A percentile compares a stretch with the other conserved stretches of the same genome.
These are phyloP conservation scores for Mikania micrantha DNA, from an alignment of 129 eudicot genomes.

Conservation along the genomic window DNA sequence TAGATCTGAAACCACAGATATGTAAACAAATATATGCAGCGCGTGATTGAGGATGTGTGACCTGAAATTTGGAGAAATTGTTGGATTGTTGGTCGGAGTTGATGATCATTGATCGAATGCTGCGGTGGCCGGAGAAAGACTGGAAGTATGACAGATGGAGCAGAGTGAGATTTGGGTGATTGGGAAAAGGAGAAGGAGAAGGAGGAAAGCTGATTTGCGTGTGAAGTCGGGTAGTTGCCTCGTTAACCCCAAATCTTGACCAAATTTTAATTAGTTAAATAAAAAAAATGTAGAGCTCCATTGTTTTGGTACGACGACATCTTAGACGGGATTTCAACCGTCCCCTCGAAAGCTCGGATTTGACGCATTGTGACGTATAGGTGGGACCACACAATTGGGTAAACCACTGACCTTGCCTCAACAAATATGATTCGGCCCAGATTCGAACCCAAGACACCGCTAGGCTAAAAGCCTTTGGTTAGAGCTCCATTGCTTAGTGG, in stretches of 20 bases:
- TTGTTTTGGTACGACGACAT: no score
- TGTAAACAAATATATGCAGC: neutral
- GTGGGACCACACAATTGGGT: no score
- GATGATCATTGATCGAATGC: slow-evolving; percentile 10
- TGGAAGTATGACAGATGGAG: slow-evolving; percentile 8
- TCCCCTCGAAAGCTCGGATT: no score
- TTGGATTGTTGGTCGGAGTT: slow-evolving; percentile 10
- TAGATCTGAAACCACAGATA: slow-evolving; percentile 25
- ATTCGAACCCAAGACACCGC: no score
- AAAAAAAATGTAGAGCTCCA: no score
- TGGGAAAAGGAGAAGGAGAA: slow-evolving; percentile 12
- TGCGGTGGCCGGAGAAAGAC: slow-evolving; percentile 28
- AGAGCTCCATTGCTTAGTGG: no score
- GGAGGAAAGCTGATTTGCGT: slow-evolving; percentile 30
- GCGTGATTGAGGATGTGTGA: neutral
- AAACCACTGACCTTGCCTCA: no score
- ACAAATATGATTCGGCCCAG: no score
- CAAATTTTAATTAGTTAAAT: neutral
- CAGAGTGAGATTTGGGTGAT: slow-evolving; percentile 4
- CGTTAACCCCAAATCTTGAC: slow-evolving; percentile 15
- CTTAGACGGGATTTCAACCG: no score
- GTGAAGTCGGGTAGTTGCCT: slow-evolving; percentile 3
- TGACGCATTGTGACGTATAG: no score
- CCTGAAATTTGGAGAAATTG: slow-evolving; percentile 13
- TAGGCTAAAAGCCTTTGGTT: no score